Conservation (phyloP, 164 flowering plant genomes). For the Vitis labrusca region DNA sequence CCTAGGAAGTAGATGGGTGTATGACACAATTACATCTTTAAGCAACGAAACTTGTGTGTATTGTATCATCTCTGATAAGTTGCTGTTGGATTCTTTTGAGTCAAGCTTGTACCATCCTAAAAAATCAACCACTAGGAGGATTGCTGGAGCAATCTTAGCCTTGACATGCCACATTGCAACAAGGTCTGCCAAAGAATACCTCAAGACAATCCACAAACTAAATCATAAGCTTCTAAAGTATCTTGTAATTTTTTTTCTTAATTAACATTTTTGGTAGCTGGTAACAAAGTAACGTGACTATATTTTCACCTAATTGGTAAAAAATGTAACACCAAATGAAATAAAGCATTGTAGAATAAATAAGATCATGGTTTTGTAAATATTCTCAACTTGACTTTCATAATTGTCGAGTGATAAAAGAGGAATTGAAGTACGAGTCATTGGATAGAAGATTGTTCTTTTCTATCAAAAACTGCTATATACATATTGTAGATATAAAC, state of each 20-base stretch:
- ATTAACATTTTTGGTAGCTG: not conserved
- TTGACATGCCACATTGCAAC: constrained; percentile 98
- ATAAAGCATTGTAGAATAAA: not conserved
- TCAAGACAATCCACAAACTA: constrained; percentile 76
- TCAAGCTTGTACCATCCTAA: constrained; percentile 91
- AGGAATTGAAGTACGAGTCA: not conserved
- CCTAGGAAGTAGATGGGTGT: constrained; percentile 87
- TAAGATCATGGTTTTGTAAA: not conserved
- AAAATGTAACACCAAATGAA: not conserved
- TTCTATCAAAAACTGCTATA: no score
- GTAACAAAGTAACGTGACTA: not conserved
- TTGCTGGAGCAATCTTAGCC: constrained; percentile 77
- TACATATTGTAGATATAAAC: no score
- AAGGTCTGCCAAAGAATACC: constrained; percentile 99
- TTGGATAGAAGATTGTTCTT: no score
- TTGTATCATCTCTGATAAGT: constrained; percentile 65
- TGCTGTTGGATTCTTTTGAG: constrained; percentile 58
- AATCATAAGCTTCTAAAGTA: constrained; percentile 53
- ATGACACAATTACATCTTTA: constrained; percentile 92
- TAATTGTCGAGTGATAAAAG: not conserved
- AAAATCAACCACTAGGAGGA: constrained; percentile 92
- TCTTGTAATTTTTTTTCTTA: not conserved
- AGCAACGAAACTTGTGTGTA: constrained; percentile 89
- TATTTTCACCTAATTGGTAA: not conserved
- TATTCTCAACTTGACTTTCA: not conserved